Evolutionary conservation across 768 basidiomycete species (phyloP).

Genomic region (Neoboletus magnificus): DNA sequence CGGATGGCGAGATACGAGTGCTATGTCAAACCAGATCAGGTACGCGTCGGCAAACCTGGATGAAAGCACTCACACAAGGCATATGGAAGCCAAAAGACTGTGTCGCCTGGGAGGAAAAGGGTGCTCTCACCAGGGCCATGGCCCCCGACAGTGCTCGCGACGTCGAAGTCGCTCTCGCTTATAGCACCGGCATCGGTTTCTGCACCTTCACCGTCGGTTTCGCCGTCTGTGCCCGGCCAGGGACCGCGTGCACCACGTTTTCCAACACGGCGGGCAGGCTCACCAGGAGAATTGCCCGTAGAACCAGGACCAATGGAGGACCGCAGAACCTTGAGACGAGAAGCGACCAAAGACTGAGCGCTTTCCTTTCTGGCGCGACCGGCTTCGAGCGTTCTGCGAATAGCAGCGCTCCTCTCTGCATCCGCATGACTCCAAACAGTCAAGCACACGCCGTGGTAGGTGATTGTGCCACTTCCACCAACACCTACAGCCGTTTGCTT

Average conservation of each 20-base stretch:
- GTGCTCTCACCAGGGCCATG: constrained; percentile 87
- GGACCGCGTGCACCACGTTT: constrained; percentile 63
- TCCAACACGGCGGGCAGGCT: constrained; percentile 58
- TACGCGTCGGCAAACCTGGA: not conserved
- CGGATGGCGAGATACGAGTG: constrained; percentile 86
- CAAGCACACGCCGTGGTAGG: constrained; percentile 88
- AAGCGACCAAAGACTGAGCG: constrained; percentile 65
- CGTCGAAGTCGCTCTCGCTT: constrained; percentile 86
- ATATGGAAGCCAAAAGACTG: constrained; percentile 94
- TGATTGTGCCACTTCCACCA: constrained; percentile 40
- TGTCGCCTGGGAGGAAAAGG: constrained; percentile 82
- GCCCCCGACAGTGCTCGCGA: constrained; percentile 67
- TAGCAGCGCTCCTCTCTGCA: constrained; percentile 78
- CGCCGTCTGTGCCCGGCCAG: constrained; percentile 63
- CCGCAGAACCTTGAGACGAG: constrained; percentile 64
- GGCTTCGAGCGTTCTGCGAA: constrained; percentile 78
- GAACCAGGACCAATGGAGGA: constrained; percentile 47
- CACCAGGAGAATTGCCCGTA: constrained; percentile 39
- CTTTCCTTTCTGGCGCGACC: constrained; percentile 77
- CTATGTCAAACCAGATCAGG: constrained; percentile 36
- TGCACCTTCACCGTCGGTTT: constrained; percentile 74
- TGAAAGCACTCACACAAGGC: constrained; percentile 64
- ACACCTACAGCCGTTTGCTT: constrained; percentile 36
- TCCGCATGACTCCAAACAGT: constrained; percentile 97
- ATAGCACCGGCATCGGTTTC: constrained; percentile 68